Conservation (phyloP, 2,329 filamentous ascomycete genomes). For the Cytospora paraplurivora region DNA sequence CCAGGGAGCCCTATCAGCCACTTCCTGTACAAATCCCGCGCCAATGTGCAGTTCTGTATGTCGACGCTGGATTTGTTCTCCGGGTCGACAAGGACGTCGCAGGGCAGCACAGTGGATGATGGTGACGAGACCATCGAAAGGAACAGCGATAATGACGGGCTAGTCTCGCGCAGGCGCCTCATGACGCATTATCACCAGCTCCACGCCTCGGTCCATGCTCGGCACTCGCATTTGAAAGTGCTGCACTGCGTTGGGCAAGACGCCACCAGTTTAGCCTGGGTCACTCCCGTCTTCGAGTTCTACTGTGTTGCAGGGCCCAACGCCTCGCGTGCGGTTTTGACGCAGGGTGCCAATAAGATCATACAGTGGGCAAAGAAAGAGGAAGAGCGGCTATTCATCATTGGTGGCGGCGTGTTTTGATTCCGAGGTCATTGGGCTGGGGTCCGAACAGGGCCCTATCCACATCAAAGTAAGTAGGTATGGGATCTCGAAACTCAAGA, state of each 20-base stretch:
- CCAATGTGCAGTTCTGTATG: constrained; percentile 96
- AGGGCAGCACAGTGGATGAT: constrained; percentile 24
- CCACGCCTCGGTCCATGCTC: constrained; percentile 82
- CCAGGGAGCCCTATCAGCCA: constrained; percentile 81
- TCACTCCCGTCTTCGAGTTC: constrained; percentile 87
- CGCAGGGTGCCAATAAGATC: constrained; percentile 84
- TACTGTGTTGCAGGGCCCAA: constrained; percentile 90
- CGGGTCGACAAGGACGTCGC: constrained; percentile 24
- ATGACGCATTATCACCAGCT: constrained; percentile 85
- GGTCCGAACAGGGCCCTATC: not conserved
- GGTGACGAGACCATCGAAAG: not conserved
- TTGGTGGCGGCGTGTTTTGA: constrained; percentile 88
- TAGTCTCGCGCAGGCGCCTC: constrained; percentile 67
- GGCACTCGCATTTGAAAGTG: constrained; percentile 82
- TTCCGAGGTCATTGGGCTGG: not conserved
- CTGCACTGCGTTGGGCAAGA: constrained; percentile 77
- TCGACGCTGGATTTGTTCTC: constrained; percentile 76
- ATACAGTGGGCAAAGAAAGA: constrained; percentile 90
- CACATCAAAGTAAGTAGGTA: not conserved
- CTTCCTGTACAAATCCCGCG: constrained; percentile 92
- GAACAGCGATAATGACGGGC: constrained; percentile 34
- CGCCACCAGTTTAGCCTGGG: constrained; percentile 82
- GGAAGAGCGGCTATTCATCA: constrained; percentile 93
- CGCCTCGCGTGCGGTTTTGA: constrained; percentile 64
- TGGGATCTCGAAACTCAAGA: not conserved